A percentile compares a stretch with the other conserved stretches of the same genome.
Evolutionary conservation across 2,329 filamentous ascomycete species (phyloP).

Genomic region (Elsinoe arachidis): DNA sequence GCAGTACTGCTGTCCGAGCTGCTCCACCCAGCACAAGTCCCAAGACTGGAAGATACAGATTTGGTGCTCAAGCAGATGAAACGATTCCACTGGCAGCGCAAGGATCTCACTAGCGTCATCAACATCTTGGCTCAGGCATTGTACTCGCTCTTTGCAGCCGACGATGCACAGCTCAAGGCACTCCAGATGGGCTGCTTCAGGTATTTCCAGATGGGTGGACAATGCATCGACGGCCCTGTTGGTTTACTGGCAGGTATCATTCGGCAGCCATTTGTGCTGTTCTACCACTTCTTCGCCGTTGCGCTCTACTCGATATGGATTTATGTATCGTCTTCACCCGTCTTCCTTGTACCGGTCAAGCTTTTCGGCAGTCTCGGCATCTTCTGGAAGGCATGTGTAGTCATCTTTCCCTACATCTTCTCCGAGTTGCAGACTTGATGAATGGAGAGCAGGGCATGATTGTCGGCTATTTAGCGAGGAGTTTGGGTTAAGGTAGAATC

Average conservation of each 20-base stretch:
- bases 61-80: constrained; percentile 61
- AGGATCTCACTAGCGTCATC: constrained; percentile 75
- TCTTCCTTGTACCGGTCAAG: constrained; percentile 32
- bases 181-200: constrained; percentile 85
- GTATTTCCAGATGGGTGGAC: constrained; percentile 72
- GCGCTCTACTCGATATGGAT: constrained; percentile 81
- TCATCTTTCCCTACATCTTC: constrained; percentile 45
- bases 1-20: constrained; percentile 68
- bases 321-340: constrained; percentile 41
- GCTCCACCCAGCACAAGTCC: constrained; percentile 60
- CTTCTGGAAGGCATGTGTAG: constrained; percentile 42
- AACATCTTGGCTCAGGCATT: constrained; percentile 96
- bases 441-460: background rate
- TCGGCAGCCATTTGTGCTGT: constrained; percentile 64
- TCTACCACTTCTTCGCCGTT: constrained; percentile 91
- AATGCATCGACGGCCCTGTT: constrained; percentile 67
- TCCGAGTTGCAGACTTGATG: constrained; percentile 26
- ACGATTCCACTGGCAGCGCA: constrained; percentile 79
- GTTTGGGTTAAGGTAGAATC: constrained; percentile 1
- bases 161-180: constrained; percentile 65
- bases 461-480: background rate
- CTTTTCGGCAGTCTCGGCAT: constrained; percentile 36
- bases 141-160: constrained; percentile 82
- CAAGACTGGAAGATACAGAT: constrained; percentile 57
- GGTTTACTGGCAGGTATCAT: constrained; percentile 77